phyloP scores from a whole-genome alignment of 768 basidiomycete species.

The Leccinum barrowsii region DNA sequence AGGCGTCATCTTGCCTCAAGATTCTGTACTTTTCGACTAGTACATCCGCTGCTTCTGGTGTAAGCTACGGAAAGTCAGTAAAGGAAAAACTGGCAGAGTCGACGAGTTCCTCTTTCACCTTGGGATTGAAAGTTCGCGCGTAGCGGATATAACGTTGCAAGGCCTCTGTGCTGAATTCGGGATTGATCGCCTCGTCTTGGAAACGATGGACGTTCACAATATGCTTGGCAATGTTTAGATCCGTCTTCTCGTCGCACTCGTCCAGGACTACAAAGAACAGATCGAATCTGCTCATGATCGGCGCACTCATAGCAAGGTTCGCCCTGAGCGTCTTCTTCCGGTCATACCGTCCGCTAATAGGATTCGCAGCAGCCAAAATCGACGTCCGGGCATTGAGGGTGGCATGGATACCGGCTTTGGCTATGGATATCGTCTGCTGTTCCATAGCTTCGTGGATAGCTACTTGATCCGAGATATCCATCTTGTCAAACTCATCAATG shows the following conservation, averaged over 20 bases:
- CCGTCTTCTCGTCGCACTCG: slow-evolving; percentile 91
- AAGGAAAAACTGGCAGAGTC: neutral
- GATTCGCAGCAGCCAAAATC: slow-evolving; percentile 97
- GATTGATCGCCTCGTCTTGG: slow-evolving; percentile 90
- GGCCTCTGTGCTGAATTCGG: slow-evolving; percentile 96
- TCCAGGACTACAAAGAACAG: slow-evolving; percentile 98
- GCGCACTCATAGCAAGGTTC: slow-evolving; percentile 96
- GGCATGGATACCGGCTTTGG: slow-evolving; percentile 98
- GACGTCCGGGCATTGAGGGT: slow-evolving; percentile 97
- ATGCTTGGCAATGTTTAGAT: slow-evolving; percentile 91
- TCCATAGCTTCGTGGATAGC: slow-evolving; percentile 99
- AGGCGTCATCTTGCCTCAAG: slow-evolving; percentile 88
- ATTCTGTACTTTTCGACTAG: slow-evolving; percentile 94
- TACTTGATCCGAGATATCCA: slow-evolving; percentile 98
- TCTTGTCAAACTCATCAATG: slow-evolving; percentile 99
- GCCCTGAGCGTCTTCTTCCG: slow-evolving; percentile 87
- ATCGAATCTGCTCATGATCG: slow-evolving; percentile 99
- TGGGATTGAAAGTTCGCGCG: slow-evolving; percentile 96
- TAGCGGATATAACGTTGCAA: slow-evolving; percentile 96
- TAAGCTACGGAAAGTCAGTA: slow-evolving; percentile 55
- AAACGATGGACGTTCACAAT: slow-evolving; percentile 98
- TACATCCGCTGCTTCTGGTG: slow-evolving; percentile 86
- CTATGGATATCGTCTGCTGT: slow-evolving; percentile 99
- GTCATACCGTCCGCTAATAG: slow-evolving; percentile 95
- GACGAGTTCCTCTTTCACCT: slow-evolving; percentile 45